Conservation (phyloP, 2,329 filamentous ascomycete species). For the Paraphoma chrysanthemicola region DNA sequence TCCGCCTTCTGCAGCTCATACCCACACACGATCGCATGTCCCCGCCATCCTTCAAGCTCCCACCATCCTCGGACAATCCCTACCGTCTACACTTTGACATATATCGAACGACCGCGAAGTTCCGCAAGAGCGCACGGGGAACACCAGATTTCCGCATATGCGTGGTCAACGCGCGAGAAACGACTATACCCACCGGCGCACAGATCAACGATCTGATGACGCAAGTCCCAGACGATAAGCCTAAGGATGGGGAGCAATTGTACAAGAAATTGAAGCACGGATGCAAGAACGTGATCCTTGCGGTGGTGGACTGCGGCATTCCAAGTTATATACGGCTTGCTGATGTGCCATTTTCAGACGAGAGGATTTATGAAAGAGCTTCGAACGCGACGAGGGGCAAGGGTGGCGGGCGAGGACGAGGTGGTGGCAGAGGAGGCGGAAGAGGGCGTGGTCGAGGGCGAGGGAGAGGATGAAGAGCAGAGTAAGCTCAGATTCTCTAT, state of each 20-base stretch:
- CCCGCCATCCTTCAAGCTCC: slow-evolving; percentile 43
- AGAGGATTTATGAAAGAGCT: slow-evolving; percentile 69
- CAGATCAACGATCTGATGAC: slow-evolving; percentile 76
- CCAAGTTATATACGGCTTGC: slow-evolving; percentile 85
- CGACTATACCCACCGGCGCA: slow-evolving; percentile 73
- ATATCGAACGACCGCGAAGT: slow-evolving; percentile 73
- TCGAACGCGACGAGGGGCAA: slow-evolving; percentile 43
- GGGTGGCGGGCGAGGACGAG: slow-evolving; percentile 29
- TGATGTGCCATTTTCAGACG: slow-evolving; percentile 77
- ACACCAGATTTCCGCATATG: slow-evolving; percentile 84
- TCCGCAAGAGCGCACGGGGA: slow-evolving; percentile 81
- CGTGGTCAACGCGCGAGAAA: slow-evolving; percentile 77
- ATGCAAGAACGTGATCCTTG: slow-evolving; percentile 81
- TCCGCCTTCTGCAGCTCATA: slow-evolving; percentile 76
- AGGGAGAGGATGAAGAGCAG: slow-evolving; percentile 10
- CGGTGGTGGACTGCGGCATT: slow-evolving; percentile 87
- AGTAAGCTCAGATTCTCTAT: neutral
- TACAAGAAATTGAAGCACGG: slow-evolving; percentile 86
- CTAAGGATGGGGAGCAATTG: slow-evolving; percentile 60
- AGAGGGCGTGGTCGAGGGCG: slow-evolving; percentile 37
- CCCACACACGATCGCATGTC: slow-evolving; percentile 69
- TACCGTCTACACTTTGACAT: slow-evolving; percentile 81
- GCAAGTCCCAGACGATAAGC: slow-evolving; percentile 74
- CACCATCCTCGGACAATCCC: slow-evolving; percentile 53
- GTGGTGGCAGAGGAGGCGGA: slow-evolving; percentile 48